Evolutionary conservation across 352 stramenopile species (phyloP).

Genomic region (Phytophthora megakarya): DNA sequence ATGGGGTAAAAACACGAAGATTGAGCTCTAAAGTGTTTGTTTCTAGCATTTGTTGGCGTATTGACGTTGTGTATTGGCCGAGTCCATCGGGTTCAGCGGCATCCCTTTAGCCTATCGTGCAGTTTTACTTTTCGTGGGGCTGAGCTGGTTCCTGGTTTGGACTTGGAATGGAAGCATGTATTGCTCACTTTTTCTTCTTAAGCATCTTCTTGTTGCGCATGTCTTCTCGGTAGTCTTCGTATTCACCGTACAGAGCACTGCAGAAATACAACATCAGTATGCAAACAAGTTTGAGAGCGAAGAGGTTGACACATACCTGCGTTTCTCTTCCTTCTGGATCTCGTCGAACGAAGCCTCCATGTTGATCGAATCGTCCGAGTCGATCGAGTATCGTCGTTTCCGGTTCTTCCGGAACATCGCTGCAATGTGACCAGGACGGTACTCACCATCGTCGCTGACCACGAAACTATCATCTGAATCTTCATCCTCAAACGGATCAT

Average conservation of each 20-base stretch:
- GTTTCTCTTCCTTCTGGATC: conserved; percentile 88
- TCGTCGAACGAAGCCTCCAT: conserved; percentile 87
- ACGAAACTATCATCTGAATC: conserved; percentile 91
- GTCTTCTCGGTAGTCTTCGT: conserved; percentile 85
- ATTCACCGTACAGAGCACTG: conserved; percentile 78
- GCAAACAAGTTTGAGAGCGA: neutral
- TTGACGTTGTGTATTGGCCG: conserved; percentile 19
- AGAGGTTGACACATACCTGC: conserved; percentile 49
- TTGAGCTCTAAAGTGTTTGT: neutral
- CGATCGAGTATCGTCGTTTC: conserved; percentile 76
- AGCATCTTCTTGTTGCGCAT: conserved; percentile 84
- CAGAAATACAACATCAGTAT: conserved; percentile 6
- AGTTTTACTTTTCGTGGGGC: conserved; percentile 12
- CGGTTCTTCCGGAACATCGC: conserved; percentile 80
- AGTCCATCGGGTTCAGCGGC: conserved; percentile 1
- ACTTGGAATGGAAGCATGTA: neutral
- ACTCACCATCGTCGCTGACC: conserved; percentile 76
- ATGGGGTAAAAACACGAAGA: conserved; percentile 10
- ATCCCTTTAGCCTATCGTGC: conserved; percentile 12
- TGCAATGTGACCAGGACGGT: conserved; percentile 74
- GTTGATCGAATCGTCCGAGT: conserved; percentile 82
- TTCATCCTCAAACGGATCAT: conserved; percentile 77
- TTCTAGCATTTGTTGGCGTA: neutral
- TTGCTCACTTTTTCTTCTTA: conserved; percentile 72
- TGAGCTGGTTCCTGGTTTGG: neutral